Evolutionary conservation across 352 stramenopile species (phyloP), one percentile per base, ranked within the genome.

Genomic region (Globisporangium polare): DNA sequence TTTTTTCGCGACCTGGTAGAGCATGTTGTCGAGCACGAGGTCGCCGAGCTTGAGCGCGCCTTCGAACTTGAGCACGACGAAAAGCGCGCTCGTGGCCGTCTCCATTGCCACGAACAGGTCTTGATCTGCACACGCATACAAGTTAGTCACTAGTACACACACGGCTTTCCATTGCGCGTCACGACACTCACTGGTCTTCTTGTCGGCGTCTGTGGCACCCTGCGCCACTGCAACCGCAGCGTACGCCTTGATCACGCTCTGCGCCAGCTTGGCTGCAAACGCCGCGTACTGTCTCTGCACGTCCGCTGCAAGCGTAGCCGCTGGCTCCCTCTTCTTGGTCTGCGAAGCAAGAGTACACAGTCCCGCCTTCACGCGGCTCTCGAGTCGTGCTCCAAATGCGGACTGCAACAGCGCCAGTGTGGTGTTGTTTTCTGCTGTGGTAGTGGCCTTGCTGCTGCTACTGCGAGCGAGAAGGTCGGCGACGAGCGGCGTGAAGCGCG

Each of bases 1-100:
- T 46, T 88, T 90, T 69, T 93, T 93, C 33, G 81, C 70, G 13
- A 91, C 72, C 69, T 93, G 83, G 39, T 93, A 93, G 13, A 93
- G 69, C 70, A 93, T 68, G 62, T 90, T 93, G 50, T 91, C 83
- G 24, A 88, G 24, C 52, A 91, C 81, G 35, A 90, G 67, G 24
- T 90, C 81, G 26, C 72, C 71, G 13, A 93, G 63, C 17, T 67
- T 69, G 22, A 85, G 68, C 27, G 69, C 55, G 47, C 70, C 55
- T 57, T 89, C 81, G 37, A 77, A 61, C 13, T 66, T 62, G 60
- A 71, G 80, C 24, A 71, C 73, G 24, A 90, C 62, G 13, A 77
- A 83, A 27, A 93, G 66, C 43, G 80, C 83, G 22, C 78, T 57
- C 45, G 69, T 74, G 5, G 76, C 78, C 35, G 89, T 65, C 43